Percentiles rank a stretch among this genome's conserved stretches.
phyloP scores from a whole-genome alignment of 1,284 basidiomycete species.

The Neonothopanus nambi region DNA sequence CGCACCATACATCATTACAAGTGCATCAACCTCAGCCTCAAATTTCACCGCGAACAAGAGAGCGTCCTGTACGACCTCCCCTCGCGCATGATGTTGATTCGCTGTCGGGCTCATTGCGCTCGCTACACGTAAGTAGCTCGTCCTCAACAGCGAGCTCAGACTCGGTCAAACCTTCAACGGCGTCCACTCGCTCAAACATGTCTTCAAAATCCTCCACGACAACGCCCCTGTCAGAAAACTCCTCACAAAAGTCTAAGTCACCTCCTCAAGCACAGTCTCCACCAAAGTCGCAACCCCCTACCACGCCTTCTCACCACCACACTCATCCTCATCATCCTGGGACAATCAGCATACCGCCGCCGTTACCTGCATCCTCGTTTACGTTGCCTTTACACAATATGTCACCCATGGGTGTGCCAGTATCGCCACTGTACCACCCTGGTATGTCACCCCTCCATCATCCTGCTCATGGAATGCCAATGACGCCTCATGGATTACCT shows the following conservation, averaged over 20 bases:
- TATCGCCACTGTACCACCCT: slow-evolving; percentile 36
- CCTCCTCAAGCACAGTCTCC: neutral
- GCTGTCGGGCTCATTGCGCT: slow-evolving; percentile 6
- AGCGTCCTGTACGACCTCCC: neutral
- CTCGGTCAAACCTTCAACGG: slow-evolving; percentile 10
- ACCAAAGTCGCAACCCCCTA: neutral
- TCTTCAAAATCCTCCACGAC: slow-evolving; percentile 14
- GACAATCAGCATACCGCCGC: slow-evolving; percentile 68
- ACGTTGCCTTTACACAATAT: slow-evolving; percentile 34
- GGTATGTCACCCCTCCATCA: slow-evolving; percentile 39
- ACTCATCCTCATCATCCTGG: slow-evolving; percentile 67
- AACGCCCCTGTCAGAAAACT: slow-evolving; percentile 5
- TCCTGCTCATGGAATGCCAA: slow-evolving; percentile 33
- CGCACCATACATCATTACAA: slow-evolving; percentile 17
- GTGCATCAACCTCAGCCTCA: slow-evolving; percentile 12
- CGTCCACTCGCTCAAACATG: neutral
- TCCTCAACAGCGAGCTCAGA: slow-evolving; percentile 19
- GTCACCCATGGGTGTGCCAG: slow-evolving; percentile 24
- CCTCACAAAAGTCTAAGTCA: slow-evolving; percentile 1
- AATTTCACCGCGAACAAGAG: neutral
- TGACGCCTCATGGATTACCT: slow-evolving; percentile 70
- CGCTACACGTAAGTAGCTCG: slow-evolving; percentile 9
- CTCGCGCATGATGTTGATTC: slow-evolving; percentile 5
- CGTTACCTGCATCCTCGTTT: slow-evolving; percentile 44
- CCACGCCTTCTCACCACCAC: slow-evolving; percentile 27